Evolutionary conservation across 305 asterid genomes (phyloP).

Genomic region (Salvia sclarea): DNA sequence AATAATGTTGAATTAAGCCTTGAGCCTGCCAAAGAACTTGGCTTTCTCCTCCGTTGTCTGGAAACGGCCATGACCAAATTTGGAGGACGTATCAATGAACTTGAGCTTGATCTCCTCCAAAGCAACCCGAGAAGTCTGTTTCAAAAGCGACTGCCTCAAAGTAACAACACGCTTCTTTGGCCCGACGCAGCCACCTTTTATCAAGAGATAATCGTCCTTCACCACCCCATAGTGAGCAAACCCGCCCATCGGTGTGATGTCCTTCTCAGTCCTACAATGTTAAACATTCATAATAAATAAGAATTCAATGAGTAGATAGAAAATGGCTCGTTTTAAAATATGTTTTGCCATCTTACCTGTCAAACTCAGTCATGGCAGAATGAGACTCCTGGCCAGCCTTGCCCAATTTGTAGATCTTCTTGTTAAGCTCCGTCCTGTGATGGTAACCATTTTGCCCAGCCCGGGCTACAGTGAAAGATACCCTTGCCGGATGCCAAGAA

Average conservation of each 20-base stretch:
- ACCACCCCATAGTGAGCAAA: conserved; percentile 60
- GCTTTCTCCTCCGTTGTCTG: conserved; percentile 51
- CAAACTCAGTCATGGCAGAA: conserved; percentile 53
- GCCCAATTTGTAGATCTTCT: conserved; percentile 52
- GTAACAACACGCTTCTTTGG: conserved; percentile 61
- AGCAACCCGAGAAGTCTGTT: conserved; percentile 58
- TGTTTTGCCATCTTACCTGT: conserved; percentile 35
- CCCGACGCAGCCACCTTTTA: conserved; percentile 58
- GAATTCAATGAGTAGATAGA: too few relatives aligned
- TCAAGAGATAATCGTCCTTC: conserved; percentile 51
- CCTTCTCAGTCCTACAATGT: conserved; percentile 59
- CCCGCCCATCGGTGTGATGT: conserved; percentile 60
- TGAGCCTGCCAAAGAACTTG: conserved; percentile 40
- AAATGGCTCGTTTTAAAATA: not conserved
- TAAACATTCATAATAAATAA: not conserved
- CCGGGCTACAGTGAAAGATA: conserved; percentile 52
- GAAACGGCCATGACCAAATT: conserved; percentile 63
- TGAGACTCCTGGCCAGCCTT: conserved; percentile 51
- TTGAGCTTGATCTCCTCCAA: conserved; percentile 55
- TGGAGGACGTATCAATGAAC: conserved; percentile 57
- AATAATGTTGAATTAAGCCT: conserved; percentile 31
- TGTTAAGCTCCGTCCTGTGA: conserved; percentile 60
- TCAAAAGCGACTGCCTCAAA: conserved; percentile 47
- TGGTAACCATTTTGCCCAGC: conserved; percentile 67
- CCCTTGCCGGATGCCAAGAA: conserved; percentile 65